Evolutionary conservation across 495 filamentous ascomycete genomes (phyloP).

Genomic region (Penicillium lividum): DNA sequence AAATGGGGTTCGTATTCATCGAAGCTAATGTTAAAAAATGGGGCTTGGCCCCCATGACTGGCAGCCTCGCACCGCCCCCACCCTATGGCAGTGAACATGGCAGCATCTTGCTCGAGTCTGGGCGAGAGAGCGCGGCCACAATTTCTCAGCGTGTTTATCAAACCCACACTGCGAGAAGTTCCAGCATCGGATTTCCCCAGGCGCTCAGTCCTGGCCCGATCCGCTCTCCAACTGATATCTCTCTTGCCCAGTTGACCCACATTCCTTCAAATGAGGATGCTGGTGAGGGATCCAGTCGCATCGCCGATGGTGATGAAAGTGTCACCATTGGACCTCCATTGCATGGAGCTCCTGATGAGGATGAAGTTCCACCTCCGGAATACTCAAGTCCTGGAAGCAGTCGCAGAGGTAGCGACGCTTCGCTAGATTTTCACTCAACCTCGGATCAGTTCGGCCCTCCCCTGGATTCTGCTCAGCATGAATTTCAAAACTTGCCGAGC

Average conservation of each 20-base stretch:
- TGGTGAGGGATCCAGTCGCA: slow-evolving; percentile 73
- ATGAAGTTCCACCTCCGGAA: slow-evolving; percentile 60
- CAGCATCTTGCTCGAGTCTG: slow-evolving; percentile 89
- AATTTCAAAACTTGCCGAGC: slow-evolving; percentile 23
- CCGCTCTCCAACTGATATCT: slow-evolving; percentile 95
- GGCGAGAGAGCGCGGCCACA: slow-evolving; percentile 62
- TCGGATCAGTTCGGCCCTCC: slow-evolving; percentile 33
- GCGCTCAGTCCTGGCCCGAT: slow-evolving; percentile 87
- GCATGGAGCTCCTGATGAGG: slow-evolving; percentile 17
- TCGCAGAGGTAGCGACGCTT: slow-evolving; percentile 52
- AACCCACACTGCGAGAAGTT: slow-evolving; percentile 45
- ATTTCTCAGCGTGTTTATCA: slow-evolving; percentile 59
- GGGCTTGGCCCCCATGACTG: slow-evolving; percentile 95
- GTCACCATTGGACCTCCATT: not conserved
- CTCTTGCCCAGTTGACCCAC: slow-evolving; percentile 74
- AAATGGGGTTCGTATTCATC: slow-evolving; percentile 97
- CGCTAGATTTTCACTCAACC: slow-evolving; percentile 29
- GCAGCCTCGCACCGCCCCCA: slow-evolving; percentile 89
- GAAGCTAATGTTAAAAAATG: slow-evolving; percentile 99
- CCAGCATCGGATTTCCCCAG: slow-evolving; percentile 62
- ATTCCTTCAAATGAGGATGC: slow-evolving; percentile 70
- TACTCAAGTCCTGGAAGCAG: slow-evolving; percentile 70
- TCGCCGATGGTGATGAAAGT: slow-evolving; percentile 36
- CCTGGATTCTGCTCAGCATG: slow-evolving; percentile 28
- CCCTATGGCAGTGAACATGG: slow-evolving; percentile 96